Evolutionary conservation across 805 yeast genomes (phyloP), one percentile per base, ranked within the genome.

Genomic region (Sugiyamaella americana): DNA sequence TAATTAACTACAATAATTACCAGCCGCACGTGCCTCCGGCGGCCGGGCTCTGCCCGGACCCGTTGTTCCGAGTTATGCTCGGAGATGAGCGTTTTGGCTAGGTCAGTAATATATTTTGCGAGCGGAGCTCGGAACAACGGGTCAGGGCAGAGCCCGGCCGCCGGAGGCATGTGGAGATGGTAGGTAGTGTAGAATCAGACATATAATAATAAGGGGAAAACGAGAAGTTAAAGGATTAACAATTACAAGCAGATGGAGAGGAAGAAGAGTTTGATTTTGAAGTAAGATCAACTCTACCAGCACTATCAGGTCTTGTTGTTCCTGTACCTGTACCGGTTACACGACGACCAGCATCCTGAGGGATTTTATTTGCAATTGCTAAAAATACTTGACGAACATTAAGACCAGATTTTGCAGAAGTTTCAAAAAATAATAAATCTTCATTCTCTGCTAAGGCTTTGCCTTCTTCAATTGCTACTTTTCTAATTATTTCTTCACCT

Each of bases 371-470:
- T 40, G 96, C 98, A 54, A 91, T 86, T 13, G 87, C 91, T 61
- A 87, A 69, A 63, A 91, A 91, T 46, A 91, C 95, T 52, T 91
- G 95, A 60, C 84, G 87, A 35, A 91, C 96, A 60, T 89, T 88
- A 59, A 75, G 74, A 16, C 91, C 84, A 2, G 94, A 80, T 70
- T 91, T 91, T 18, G 98, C 98, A 62, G 93, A 52, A 2, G 52
- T 50, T 69, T 91, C 98, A 62, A 86, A 91, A 62, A 91, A 91
- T 54, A 93, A 68, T 49, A 93, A 71, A 1, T 85, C 88, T 67
- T 91, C 96, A 59, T 93, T 97, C 35, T 85, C 84, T 3, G 98
- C 97, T 50, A 91, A 72, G 48, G 76, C 78, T 65, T 81, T 73
- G 34, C 96, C 98, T 64, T 93, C 98, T 56, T 84, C 89, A 42